phyloP scores from a whole-genome alignment of 495 filamentous ascomycete genomes.

The Haplographium delicatum region DNA sequence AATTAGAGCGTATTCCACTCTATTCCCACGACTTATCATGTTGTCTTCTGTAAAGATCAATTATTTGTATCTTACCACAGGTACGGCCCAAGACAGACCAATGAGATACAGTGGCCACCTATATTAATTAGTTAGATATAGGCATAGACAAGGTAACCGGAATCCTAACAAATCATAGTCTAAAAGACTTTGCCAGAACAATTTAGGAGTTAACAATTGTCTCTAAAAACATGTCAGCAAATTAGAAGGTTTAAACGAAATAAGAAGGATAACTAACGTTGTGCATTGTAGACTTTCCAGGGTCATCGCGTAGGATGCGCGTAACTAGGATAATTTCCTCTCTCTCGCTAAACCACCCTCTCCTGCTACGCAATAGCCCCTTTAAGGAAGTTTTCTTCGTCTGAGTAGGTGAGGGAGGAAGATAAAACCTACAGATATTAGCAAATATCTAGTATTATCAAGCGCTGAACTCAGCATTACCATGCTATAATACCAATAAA shows the following conservation, averaged over 20 bases:
- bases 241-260: constrained; percentile 32
- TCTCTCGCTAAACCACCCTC: constrained; percentile 65
- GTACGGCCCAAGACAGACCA: too few relatives aligned
- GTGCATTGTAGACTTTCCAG: constrained; percentile 58
- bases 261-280: constrained; percentile 3
- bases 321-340: constrained; percentile 71
- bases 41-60: too few relatives aligned
- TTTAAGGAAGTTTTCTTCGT: constrained; percentile 39
- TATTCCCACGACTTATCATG: too few relatives aligned
- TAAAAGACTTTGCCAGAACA: constrained; percentile 51
- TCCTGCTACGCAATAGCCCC: constrained; percentile 54
- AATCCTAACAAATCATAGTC: constrained; percentile 55
- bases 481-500: constrained; percentile 59
- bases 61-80: too few relatives aligned
- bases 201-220: constrained; percentile 52
- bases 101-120: constrained; percentile 62
- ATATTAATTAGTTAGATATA: neutral
- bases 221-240: constrained; percentile 33
- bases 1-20: too few relatives aligned
- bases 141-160: neutral
- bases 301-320: constrained; percentile 66
- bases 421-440: constrained; percentile 37
- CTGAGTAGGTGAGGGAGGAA: constrained; percentile 69
- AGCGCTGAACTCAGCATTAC: constrained; percentile 1
- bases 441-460: too few relatives aligned